Base-by-base conservation (phyloP, 805 yeast species). In the Candida ipomoeae region DNA sequence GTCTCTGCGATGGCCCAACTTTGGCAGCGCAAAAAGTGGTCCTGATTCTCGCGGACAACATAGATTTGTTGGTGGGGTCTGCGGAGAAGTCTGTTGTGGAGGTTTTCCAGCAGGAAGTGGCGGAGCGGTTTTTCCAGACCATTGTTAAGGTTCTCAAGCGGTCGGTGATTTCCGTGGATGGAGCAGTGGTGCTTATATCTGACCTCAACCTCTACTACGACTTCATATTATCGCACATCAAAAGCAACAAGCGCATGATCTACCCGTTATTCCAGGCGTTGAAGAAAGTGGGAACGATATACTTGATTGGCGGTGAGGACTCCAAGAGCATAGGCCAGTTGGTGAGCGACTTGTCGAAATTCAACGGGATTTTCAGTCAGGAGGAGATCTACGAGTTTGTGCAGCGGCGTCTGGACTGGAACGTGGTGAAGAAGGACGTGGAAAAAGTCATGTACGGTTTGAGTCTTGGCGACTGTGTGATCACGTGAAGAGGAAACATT, bases 401-500 rank as follows among this genome's bases (percentile, higher is more conserved):
- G 5, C 90, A 87, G 57, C 73, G 96, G 53, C 74, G 99, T 50
- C 78, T 83, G 35, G 99, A 92, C 65, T 92, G 99, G 99, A 69
- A 79, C 0, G 62, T 70, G 35, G 86, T 92, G 26, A 85, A 82
- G 56, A 74, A 78, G 54, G 87, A 86, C 52, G 97, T 92, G 8
- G 98, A 92, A 66, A 89, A 85, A 64, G 91, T 89, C n/a, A 87
- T 94, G 84, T 94, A 90, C 62, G 98, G 99, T 0, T 75, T 92
- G 48, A 90, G 89, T 15, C 68, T 84, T 29, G 86, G 82, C 26
- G 97, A 90, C 61, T 91, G 97, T 71, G 56, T 65, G 0, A 71
- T 89, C 39, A 70, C 78, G 70, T 84, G 55, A 51, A 62, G 11
- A 15, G 21, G 17, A 17, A 34, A 40, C 13, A 23, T 40, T 13